Evolutionary conservation across 2,329 filamentous ascomycete species (phyloP).

Genomic region (Aspergillus candidus): DNA sequence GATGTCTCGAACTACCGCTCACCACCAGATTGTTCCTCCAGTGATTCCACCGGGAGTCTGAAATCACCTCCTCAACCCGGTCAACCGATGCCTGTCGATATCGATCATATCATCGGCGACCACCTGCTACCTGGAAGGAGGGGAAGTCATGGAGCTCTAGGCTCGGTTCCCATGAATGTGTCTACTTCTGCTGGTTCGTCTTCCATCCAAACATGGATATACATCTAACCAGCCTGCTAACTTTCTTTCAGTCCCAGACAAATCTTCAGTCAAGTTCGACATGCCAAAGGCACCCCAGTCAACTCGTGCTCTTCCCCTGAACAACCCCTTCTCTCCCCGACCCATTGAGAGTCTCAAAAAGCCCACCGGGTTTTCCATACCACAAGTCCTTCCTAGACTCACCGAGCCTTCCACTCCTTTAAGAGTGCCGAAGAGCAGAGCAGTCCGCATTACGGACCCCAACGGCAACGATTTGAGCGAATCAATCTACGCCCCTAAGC

Average conservation of each 20-base stretch:
- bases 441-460: not conserved
- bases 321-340: no score
- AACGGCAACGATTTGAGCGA: constrained; percentile 3
- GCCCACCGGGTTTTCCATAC: no score
- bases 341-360: no score
- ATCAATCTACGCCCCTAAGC: constrained; percentile 12
- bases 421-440: not conserved
- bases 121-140: constrained; percentile 19
- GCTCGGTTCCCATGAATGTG: no score
- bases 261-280: not conserved
- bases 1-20: not conserved
- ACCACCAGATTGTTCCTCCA: not conserved
- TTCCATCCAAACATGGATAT: no score
- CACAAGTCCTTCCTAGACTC: no score
- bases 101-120: constrained; percentile 13
- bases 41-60: no score
- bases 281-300: no score
- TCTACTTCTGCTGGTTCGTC: no score
- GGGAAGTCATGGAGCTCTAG: not conserved
- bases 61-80: no score
- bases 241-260: not conserved
- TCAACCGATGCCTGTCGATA: not conserved
- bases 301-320: no score
- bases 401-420: no score
- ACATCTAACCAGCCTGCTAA: not conserved